Percentiles rank a stretch among this genome's conserved stretches.
These are phyloP conservation scores for Zygotorulaspora chibaensis DNA, from an alignment of 805 yeast genomes.

Conservation along the genomic window DNA sequence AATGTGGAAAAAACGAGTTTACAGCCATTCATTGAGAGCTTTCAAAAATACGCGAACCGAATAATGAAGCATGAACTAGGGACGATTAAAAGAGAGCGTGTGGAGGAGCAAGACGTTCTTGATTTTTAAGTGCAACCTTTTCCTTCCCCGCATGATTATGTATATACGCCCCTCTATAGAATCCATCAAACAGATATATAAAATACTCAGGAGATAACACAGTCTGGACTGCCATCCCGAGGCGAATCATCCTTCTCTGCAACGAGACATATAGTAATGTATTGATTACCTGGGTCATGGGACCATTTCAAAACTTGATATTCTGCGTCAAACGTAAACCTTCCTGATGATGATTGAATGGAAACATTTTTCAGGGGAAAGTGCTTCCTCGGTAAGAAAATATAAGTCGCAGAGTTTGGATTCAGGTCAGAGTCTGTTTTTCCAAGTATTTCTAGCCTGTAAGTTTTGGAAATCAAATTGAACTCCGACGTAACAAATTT, in stretches of 20 bases:
- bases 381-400: constrained; percentile 72
- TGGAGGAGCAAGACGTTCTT: constrained; percentile 19
- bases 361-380: constrained; percentile 48
- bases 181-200: not conserved
- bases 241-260: not conserved
- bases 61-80: constrained; percentile 51
- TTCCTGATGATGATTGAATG: constrained; percentile 54
- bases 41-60: constrained; percentile 56
- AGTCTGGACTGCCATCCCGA: constrained; percentile 9
- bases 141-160: not conserved
- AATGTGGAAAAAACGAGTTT: constrained; percentile 56
- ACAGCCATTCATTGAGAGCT: constrained; percentile 64
- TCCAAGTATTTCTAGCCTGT: constrained; percentile 44
- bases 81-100: constrained; percentile 41
- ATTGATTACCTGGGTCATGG: constrained; percentile 47
- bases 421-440: constrained; percentile 19
- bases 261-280: constrained; percentile 23
- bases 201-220: constrained; percentile 9
- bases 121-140: constrained; percentile 3
- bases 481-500: constrained; percentile 51
- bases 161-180: not conserved
- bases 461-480: constrained; percentile 47
- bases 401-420: constrained; percentile 38
- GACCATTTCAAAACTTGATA: constrained; percentile 67
- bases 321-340: constrained; percentile 46